phyloP scores from a whole-genome alignment of 495 filamentous ascomycete species.

The Lophiostoma macrostomum region DNA sequence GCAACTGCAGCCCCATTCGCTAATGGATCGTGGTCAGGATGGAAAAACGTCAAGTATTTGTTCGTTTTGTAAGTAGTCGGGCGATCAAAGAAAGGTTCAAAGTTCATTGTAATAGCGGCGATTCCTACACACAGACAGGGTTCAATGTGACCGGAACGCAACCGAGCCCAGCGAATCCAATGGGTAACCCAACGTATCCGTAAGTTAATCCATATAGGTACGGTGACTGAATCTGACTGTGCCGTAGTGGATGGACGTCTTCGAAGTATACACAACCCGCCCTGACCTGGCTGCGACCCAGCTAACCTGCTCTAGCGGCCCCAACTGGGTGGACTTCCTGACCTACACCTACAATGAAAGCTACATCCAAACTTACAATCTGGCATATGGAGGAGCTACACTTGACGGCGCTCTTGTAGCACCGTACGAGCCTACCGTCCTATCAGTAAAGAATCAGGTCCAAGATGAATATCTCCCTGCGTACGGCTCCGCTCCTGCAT shows the following conservation, averaged over 20 bases:
- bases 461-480: constrained; percentile 49
- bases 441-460: constrained; percentile 60
- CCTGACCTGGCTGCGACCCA: neutral
- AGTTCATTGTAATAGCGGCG: constrained; percentile 44
- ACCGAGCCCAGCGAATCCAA: constrained; percentile 62
- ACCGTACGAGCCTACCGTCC: constrained; percentile 51
- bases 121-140: constrained; percentile 63
- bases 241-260: constrained; percentile 47
- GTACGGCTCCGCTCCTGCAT: constrained; percentile 40
- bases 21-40: constrained; percentile 45
- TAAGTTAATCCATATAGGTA: constrained; percentile 25
- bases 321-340: constrained; percentile 64
- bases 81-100: neutral
- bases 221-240: constrained; percentile 3
- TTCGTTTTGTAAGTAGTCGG: constrained; percentile 50
- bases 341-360: constrained; percentile 61
- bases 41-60: constrained; percentile 48
- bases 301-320: constrained; percentile 19
- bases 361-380: constrained; percentile 60
- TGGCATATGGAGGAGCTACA: constrained; percentile 68
- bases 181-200: constrained; percentile 71
- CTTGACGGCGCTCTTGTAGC: constrained; percentile 59
- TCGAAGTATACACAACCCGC: constrained; percentile 50
- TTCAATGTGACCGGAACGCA: constrained; percentile 62
- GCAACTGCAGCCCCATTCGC: constrained; percentile 5